A percentile compares a stretch with the other conserved stretches of the same genome.
These are phyloP conservation scores for Blastobotrys americana DNA, from an alignment of 805 yeast species.

Conservation along the genomic window DNA sequence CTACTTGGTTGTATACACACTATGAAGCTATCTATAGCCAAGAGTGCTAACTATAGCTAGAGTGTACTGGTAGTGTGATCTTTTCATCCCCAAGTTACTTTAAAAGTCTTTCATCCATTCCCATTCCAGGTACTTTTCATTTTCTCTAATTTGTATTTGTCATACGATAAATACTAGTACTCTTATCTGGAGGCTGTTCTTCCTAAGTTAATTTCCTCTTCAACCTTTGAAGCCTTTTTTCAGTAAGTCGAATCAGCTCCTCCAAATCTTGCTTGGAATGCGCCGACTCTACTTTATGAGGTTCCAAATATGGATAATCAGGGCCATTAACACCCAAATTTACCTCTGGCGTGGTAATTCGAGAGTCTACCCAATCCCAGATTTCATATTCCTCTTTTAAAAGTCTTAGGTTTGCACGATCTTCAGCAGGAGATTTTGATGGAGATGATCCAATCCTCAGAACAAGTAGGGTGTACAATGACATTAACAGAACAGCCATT, in stretches of 20 bases:
- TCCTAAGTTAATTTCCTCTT: conserved; percentile 18
- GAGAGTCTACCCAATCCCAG: conserved; percentile 66
- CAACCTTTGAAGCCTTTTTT: conserved; percentile 36
- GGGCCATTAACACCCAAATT: too few relatives aligned
- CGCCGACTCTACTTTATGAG: conserved; percentile 6
- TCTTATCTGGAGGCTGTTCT: too few relatives aligned
- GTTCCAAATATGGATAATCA: neutral
- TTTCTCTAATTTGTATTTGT: too few relatives aligned
- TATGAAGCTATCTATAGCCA: too few relatives aligned
- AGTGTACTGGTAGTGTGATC: too few relatives aligned
- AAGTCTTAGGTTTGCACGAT: conserved; percentile 16
- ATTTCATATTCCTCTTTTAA: conserved; percentile 49
- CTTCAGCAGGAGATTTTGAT: neutral
- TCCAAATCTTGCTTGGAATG: conserved; percentile 39
- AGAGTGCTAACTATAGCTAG: too few relatives aligned
- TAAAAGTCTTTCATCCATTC: too few relatives aligned
- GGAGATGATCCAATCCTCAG: neutral
- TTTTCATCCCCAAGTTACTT: too few relatives aligned
- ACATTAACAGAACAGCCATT: neutral
- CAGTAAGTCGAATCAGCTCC: conserved; percentile 42
- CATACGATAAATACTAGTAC: too few relatives aligned
- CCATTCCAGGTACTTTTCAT: too few relatives aligned
- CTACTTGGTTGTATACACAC: too few relatives aligned
- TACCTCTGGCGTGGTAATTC: conserved; percentile 28
- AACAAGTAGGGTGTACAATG: neutral